phyloP scores from a whole-genome alignment of 2,329 filamentous ascomycete genomes.

The Colletotrichum lentis region DNA sequence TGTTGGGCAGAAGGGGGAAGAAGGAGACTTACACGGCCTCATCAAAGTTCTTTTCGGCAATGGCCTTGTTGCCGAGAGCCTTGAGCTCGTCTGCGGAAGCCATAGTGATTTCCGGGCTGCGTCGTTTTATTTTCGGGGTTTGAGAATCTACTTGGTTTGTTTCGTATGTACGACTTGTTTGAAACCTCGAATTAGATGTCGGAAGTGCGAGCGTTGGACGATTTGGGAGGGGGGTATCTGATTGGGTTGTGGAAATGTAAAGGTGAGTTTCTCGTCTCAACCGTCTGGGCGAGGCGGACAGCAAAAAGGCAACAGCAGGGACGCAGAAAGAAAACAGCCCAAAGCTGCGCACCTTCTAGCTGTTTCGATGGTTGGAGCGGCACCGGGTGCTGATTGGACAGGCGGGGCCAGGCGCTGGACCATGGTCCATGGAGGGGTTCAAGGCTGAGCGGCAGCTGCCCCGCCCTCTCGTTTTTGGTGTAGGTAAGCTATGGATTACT shows the following conservation, averaged over 20 bases:
- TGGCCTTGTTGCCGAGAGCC: constrained; percentile 98
- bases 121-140: not conserved
- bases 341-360: constrained; percentile 50
- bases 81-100: constrained; percentile 82
- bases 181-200: constrained; percentile 9
- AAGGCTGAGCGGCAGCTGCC: constrained; percentile 27
- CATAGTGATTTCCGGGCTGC: constrained; percentile 49
- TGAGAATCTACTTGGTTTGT: not conserved
- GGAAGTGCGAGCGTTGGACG: constrained; percentile 23
- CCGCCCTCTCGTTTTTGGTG: not conserved
- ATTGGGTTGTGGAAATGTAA: not conserved
- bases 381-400: constrained; percentile 45
- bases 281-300: constrained; percentile 18
- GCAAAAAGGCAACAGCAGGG: not conserved
- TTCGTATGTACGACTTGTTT: constrained; percentile 15
- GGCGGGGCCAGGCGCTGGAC: constrained; percentile 40
- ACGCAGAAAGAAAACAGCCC: constrained; percentile 40
- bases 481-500: too few species aligned
- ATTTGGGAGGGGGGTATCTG: constrained; percentile 40
- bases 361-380: constrained; percentile 51
- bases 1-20: too few species aligned
- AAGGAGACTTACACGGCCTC: constrained; percentile 82
- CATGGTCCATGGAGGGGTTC: constrained; percentile 36
- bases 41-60: constrained; percentile 95
- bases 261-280: constrained; percentile 6